These are phyloP conservation scores for Elsinoe ampelina DNA, from an alignment of 2,329 filamentous ascomycete genomes.

Conservation along the genomic window DNA sequence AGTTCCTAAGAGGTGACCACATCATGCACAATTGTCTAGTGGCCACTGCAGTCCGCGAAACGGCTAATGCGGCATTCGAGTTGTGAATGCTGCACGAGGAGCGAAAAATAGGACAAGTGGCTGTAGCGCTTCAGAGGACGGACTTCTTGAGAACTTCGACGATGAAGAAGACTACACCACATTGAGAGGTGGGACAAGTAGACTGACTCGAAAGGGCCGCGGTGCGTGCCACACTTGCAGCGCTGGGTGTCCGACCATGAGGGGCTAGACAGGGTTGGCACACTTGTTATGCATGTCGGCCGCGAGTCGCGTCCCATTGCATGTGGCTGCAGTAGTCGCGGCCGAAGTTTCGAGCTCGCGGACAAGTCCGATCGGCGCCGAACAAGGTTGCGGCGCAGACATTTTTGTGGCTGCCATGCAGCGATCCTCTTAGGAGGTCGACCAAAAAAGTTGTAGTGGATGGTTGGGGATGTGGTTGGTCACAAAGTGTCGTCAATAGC, in stretches of 20 bases:
- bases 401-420: not conserved
- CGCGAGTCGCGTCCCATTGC: not conserved
- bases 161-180: not conserved
- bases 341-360: not conserved
- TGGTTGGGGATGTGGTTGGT: not conserved
- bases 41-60: not conserved
- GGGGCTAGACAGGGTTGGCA: slow-evolving; percentile 12
- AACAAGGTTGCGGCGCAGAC: not conserved
- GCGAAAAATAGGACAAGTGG: slow-evolving; percentile 10
- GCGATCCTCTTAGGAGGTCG: not conserved
- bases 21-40: not conserved
- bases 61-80: not conserved
- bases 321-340: slow-evolving; percentile 10
- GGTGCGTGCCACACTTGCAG: not conserved
- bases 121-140: not conserved
- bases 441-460: not conserved
- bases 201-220: slow-evolving; percentile 1
- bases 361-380: slow-evolving; percentile 2
- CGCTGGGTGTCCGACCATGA: not conserved
- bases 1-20: no score
- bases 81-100: not conserved
- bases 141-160: slow-evolving; percentile 1
- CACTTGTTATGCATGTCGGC: slow-evolving; percentile 4
- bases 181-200: not conserved
- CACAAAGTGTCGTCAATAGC: slow-evolving; percentile 1